phyloP scores from a whole-genome alignment of 2,329 filamentous ascomycete genomes.

The Monosporascus sp. region DNA sequence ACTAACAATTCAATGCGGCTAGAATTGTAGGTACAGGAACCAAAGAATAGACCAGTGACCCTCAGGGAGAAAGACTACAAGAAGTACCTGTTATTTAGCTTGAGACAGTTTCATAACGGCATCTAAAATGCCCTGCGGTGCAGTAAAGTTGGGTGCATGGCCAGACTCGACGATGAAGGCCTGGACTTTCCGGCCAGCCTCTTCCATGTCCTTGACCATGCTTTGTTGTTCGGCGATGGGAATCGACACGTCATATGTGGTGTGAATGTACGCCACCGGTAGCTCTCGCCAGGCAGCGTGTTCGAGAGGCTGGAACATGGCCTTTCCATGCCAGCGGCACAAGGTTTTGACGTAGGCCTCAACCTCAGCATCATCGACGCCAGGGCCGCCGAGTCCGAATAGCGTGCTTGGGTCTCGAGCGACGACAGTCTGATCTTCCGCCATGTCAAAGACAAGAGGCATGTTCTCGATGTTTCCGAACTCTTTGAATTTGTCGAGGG shows the following conservation, averaged over 20 bases:
- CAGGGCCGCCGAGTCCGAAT: not conserved
- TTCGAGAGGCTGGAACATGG: not conserved
- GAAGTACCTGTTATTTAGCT: no score
- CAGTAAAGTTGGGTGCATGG: not conserved
- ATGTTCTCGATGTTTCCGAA: conserved; percentile 1
- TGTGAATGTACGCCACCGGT: not conserved
- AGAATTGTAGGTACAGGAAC: no score
- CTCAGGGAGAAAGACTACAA: no score
- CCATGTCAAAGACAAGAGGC: conserved; percentile 6
- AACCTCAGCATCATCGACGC: not conserved
- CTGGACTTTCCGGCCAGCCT: not conserved
- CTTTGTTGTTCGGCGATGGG: not conserved
- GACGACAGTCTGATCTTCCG: conserved; percentile 4
- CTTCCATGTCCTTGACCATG: not conserved
- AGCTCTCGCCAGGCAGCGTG: not conserved
- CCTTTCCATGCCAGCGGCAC: not conserved
- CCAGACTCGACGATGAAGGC: not conserved
- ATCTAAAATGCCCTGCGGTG: not conserved
- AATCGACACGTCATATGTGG: not conserved
- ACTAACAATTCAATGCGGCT: no score
- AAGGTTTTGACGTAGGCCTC: not conserved
- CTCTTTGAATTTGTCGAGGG: conserved; percentile 4
- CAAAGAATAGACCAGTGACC: no score
- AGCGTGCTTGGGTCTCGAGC: not conserved
- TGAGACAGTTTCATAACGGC: no score